Evolutionary conservation across 139 green algal species (phyloP).

Genomic region (Haematococcus lacustris): DNA sequence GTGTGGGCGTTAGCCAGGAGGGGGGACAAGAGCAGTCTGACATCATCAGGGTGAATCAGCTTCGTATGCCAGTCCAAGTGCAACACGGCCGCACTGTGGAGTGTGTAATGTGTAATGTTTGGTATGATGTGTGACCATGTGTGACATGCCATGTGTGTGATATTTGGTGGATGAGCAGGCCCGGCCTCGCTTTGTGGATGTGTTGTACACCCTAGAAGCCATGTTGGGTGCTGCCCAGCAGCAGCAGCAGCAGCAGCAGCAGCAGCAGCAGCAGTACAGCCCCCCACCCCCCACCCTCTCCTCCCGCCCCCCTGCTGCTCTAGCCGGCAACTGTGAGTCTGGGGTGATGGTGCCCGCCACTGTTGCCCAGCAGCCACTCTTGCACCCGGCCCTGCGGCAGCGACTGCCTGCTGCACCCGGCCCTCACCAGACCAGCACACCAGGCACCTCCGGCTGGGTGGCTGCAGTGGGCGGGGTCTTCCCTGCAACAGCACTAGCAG

Average conservation of each 20-base stretch:
- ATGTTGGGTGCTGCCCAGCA: neutral
- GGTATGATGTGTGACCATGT: neutral
- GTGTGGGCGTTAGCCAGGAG: no score
- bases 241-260: neutral
- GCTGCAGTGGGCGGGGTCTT: neutral
- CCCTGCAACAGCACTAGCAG: neutral
- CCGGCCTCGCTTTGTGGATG: neutral
- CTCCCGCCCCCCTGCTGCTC: neutral
- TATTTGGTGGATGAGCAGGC: neutral
- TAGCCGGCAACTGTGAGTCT: neutral
- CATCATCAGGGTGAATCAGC: neutral
- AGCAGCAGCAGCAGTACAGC: neutral
- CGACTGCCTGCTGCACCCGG: no score
- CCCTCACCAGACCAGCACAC: neutral
- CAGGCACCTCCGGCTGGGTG: neutral
- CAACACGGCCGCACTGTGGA: neutral
- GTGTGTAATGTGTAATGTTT: neutral
- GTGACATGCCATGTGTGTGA: neutral
- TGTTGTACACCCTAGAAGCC: neutral
- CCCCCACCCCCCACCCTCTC: neutral
- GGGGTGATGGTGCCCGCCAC: neutral
- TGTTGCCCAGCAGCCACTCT: neutral
- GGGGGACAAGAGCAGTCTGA: neutral
- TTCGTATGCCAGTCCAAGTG: neutral
- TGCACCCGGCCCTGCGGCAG: neutral